Evolutionary conservation across 2,329 filamentous ascomycete species (phyloP).

Genomic region (Botrytis medusae): DNA sequence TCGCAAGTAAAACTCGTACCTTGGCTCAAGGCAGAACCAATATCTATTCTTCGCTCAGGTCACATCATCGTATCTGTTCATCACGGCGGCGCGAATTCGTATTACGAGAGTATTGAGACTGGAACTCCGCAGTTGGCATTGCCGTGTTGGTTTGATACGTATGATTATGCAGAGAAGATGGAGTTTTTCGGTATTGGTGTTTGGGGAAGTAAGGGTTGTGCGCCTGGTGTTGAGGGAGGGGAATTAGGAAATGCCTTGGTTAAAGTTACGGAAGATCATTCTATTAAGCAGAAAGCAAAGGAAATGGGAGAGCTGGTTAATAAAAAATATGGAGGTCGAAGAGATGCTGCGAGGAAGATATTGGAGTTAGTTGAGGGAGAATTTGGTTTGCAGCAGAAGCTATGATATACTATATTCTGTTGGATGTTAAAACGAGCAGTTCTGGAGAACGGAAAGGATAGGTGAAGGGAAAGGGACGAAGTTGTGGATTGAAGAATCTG

Average conservation of each 20-base stretch:
- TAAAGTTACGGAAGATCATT: background rate
- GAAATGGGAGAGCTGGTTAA: slow-evolving; percentile 6
- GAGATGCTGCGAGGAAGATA: slow-evolving; percentile 14
- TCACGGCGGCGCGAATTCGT: slow-evolving; percentile 46
- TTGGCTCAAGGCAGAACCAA: slow-evolving; percentile 46
- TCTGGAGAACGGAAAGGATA: background rate
- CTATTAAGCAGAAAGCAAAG: background rate
- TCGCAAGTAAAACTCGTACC: slow-evolving; percentile 43
- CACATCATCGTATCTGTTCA: slow-evolving; percentile 42
- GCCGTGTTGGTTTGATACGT: slow-evolving; percentile 49
- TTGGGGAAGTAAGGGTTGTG: slow-evolving; percentile 7
- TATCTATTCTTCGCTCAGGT: slow-evolving; percentile 42
- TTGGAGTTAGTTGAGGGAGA: slow-evolving; percentile 11
- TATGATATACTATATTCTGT: background rate
- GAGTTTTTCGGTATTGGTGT: slow-evolving; percentile 46
- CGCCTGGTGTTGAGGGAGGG: background rate
- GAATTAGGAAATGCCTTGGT: slow-evolving; percentile 9
- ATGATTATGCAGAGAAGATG: slow-evolving; percentile 46
- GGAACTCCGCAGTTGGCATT: slow-evolving; percentile 49
- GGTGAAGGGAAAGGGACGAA: background rate
- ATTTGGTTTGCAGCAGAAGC: background rate
- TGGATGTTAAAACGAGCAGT: background rate
- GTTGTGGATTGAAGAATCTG: background rate
- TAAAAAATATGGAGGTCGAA: slow-evolving; percentile 11
- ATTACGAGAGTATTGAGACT: slow-evolving; percentile 44